Conservation (phyloP, 2,329 filamentous ascomycete genomes). For the Neopestalotiopsis sp. region DNA sequence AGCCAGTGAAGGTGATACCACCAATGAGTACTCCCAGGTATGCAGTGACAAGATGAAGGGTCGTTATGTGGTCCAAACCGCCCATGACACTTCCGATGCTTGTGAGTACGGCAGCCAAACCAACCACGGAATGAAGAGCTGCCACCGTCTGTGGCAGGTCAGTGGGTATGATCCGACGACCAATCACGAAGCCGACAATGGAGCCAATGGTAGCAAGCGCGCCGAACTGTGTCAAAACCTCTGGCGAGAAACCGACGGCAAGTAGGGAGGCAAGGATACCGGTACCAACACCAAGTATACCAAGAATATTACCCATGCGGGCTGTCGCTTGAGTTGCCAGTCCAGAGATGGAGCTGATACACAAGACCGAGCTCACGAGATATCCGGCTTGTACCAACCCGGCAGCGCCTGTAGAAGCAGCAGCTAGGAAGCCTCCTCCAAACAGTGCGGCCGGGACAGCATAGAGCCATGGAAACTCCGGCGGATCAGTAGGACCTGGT, state of each 20-base stretch:
- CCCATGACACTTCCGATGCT: slow-evolving; percentile 87
- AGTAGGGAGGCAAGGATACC: slow-evolving; percentile 84
- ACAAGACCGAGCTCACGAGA: slow-evolving; percentile 81
- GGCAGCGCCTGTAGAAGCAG: slow-evolving; percentile 80
- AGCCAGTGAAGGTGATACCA: slow-evolving; percentile 90
- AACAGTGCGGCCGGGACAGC: slow-evolving; percentile 78
- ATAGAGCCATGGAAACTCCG: slow-evolving; percentile 89
- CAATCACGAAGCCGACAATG: slow-evolving; percentile 73
- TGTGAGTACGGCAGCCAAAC: slow-evolving; percentile 85
- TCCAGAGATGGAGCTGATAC: slow-evolving; percentile 83
- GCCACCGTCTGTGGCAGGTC: slow-evolving; percentile 89
- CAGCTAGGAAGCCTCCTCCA: slow-evolving; percentile 80
- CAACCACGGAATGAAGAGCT: slow-evolving; percentile 87
- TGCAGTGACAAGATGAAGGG: slow-evolving; percentile 82
- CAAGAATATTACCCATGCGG: slow-evolving; percentile 83
- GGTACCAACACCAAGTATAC: slow-evolving; percentile 82
- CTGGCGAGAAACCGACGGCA: slow-evolving; percentile 80
- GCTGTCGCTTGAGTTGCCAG: slow-evolving; percentile 84
- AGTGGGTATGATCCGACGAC: slow-evolving; percentile 85
- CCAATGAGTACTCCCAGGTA: slow-evolving; percentile 87
- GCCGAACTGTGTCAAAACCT: slow-evolving; percentile 82
- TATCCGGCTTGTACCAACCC: slow-evolving; percentile 89
- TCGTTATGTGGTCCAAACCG: slow-evolving; percentile 72
- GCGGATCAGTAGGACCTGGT: slow-evolving; percentile 77
- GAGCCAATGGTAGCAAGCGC: slow-evolving; percentile 75